Evolutionary conservation across 371 early-diverging fungal genomes (phyloP).

Genomic region (Agmasoma carcini): DNA sequence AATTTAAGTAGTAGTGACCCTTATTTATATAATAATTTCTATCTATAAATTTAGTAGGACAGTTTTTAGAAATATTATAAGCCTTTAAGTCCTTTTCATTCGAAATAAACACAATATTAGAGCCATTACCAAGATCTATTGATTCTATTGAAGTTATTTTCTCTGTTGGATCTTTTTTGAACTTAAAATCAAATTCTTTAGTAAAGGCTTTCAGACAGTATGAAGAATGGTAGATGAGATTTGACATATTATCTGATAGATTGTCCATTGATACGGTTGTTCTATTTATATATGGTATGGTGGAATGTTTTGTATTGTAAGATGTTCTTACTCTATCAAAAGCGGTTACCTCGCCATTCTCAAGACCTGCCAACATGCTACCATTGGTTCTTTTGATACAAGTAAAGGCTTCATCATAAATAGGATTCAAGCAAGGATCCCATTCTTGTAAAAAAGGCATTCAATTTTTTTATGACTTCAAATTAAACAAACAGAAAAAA

Average conservation of each 20-base stretch:
- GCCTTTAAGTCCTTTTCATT: constrained; percentile 50
- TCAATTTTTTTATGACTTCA: too few species aligned
- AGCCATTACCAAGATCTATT: constrained; percentile 53
- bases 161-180: constrained; percentile 92
- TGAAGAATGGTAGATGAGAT: not conserved
- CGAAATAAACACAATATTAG: constrained; percentile 27
- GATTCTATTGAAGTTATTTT: constrained; percentile 94
- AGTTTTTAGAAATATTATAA: constrained; percentile 29
- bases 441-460: too few species aligned
- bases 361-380: constrained; percentile 5
- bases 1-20: not conserved
- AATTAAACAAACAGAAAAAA: too few species aligned
- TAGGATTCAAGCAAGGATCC: too few species aligned
- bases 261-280: not conserved
- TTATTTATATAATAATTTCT: constrained; percentile 9
- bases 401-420: too few species aligned
- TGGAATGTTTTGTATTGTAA: not conserved
- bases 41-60: constrained; percentile 1
- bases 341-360: constrained; percentile 11
- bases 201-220: constrained; percentile 54
- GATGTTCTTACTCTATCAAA: not conserved
- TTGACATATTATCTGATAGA: not conserved
- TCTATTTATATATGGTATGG: not conserved
- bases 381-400: too few species aligned
- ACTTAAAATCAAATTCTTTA: constrained; percentile 94